Evolutionary conservation across 2,329 filamentous ascomycete genomes (phyloP).

Genomic region (Fusarium torulosum): DNA sequence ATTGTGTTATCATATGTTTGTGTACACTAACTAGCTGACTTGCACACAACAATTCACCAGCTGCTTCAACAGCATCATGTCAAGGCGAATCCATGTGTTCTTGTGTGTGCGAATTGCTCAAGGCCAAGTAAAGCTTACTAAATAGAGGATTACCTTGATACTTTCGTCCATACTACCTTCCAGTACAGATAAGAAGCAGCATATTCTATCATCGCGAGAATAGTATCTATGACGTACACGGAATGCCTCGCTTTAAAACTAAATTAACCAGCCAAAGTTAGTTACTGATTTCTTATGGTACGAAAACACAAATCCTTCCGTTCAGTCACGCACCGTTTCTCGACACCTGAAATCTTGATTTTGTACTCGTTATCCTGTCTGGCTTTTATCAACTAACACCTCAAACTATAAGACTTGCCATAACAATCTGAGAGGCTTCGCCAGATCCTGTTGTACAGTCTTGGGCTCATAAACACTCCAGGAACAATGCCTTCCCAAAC

Average conservation of each 20-base stretch:
- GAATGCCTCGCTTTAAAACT: not conserved
- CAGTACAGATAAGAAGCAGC: too few species aligned
- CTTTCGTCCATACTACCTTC: too few species aligned
- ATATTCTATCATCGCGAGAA: not conserved
- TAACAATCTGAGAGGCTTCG: not conserved
- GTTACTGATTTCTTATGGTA: not conserved
- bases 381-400: not conserved
- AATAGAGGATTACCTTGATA: too few species aligned
- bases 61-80: not conserved
- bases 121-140: too few species aligned
- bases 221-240: not conserved
- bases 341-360: not conserved
- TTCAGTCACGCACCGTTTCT: not conserved
- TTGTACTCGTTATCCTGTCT: not conserved
- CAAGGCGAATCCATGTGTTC: too few species aligned
- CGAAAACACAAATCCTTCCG: not conserved
- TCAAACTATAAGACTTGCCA: not conserved
- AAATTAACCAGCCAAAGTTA: not conserved
- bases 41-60: not conserved
- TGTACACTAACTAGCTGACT: not conserved
- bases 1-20: not conserved
- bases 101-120: too few species aligned
- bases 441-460: not conserved
- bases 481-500: constrained; percentile 1
- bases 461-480: not conserved